These are phyloP conservation scores for Helotiales sp. DNA, from an alignment of 2,329 filamentous ascomycete species.

Conservation along the genomic window DNA sequence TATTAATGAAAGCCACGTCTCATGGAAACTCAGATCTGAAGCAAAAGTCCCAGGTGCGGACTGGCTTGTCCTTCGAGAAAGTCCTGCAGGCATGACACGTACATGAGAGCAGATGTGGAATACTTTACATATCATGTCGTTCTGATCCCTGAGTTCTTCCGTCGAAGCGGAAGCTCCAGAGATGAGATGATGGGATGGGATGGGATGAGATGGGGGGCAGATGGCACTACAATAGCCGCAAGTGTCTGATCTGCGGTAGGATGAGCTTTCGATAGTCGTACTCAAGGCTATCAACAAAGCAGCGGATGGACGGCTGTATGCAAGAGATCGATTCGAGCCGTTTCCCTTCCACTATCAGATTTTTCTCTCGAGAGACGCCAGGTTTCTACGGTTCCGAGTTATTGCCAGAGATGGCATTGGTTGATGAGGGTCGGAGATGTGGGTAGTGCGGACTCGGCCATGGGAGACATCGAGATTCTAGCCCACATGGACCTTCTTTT, in stretches of 20 bases:
- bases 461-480: neutral
- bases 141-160: neutral
- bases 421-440: neutral
- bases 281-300: neutral
- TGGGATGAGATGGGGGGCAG: neutral
- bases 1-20: neutral
- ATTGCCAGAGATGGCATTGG: neutral
- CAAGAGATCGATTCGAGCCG: constrained; percentile 27
- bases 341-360: neutral
- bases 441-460: neutral
- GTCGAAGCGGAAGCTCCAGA: neutral
- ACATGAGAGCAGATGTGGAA: neutral
- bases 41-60: neutral
- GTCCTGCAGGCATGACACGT: neutral
- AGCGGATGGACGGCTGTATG: constrained; percentile 30
- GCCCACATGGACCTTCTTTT: neutral
- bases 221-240: neutral
- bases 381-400: neutral
- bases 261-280: neutral
- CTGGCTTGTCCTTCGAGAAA: neutral
- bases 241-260: constrained; percentile 7
- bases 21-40: neutral
- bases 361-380: no score
- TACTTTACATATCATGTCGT: neutral
- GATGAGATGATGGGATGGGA: neutral